Percentiles rank a stretch among this genome's conserved stretches.
phyloP scores from a whole-genome alignment of 139 green algal species.

The Nannochloris sp. region DNA sequence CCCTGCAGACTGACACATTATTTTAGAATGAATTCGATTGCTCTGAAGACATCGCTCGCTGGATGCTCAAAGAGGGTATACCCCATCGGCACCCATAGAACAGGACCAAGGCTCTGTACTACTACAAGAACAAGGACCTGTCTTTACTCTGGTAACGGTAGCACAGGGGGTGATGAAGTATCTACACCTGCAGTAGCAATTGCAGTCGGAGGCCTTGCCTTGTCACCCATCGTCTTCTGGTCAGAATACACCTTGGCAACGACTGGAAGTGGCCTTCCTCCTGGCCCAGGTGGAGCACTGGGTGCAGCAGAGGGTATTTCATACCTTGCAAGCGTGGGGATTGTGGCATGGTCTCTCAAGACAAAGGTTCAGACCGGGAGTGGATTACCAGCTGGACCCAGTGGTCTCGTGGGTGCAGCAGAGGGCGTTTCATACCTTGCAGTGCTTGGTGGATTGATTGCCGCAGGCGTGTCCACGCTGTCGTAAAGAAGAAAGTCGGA shows the following conservation, averaged over 20 bases:
- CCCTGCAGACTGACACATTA: too few relatives aligned
- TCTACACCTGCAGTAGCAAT: constrained; percentile 4
- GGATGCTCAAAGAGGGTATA: too few relatives aligned
- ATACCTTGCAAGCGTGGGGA: constrained; percentile 48
- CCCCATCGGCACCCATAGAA: neutral
- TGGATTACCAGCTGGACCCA: constrained; percentile 59
- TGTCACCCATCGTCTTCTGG: constrained; percentile 39
- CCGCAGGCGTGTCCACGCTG: neutral
- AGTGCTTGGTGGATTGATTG: constrained; percentile 17
- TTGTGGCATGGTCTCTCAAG: constrained; percentile 52
- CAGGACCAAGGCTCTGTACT: neutral
- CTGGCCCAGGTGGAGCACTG: constrained; percentile 35
- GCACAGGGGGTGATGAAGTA: neutral
- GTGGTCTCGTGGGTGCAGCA: constrained; percentile 58
- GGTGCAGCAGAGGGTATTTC: constrained; percentile 26
- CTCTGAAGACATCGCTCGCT: too few relatives aligned
- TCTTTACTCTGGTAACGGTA: neutral
- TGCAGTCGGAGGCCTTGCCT: constrained; percentile 23
- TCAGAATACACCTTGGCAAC: constrained; percentile 53
- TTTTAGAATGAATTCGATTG: too few relatives aligned
- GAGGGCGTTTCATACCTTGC: constrained; percentile 28
- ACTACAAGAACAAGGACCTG: neutral
- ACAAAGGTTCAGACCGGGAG: constrained; percentile 64
- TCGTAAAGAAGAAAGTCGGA: neutral
- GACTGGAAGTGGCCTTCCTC: constrained; percentile 52